Evolutionary conservation across 2,329 filamentous ascomycete species (phyloP).

Genomic region (Fulvia fulva): DNA sequence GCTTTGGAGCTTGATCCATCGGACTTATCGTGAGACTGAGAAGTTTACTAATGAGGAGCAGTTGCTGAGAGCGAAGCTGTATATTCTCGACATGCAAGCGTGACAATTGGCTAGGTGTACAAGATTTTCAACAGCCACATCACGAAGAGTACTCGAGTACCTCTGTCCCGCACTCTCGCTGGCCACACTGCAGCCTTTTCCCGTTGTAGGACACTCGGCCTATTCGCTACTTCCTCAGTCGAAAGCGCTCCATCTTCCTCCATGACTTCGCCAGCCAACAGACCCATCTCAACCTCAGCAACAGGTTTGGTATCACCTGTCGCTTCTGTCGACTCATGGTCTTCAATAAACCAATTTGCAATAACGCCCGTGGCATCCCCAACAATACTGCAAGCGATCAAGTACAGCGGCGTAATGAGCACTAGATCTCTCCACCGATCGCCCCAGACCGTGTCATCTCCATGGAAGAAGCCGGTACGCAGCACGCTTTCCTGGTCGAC

Average conservation of each 20-base stretch:
- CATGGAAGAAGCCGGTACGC: conserved; percentile 33
- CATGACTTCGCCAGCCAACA: conserved; percentile 9
- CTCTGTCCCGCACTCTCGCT: neutral
- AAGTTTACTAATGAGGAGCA: neutral
- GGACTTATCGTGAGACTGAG: conserved; percentile 9
- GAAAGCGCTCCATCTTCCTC: neutral
- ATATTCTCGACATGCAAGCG: neutral
- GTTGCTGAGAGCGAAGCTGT: conserved; percentile 2
- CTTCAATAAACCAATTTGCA: conserved; percentile 37
- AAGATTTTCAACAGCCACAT: neutral
- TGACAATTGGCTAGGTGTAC: neutral
- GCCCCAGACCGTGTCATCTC: conserved; percentile 24
- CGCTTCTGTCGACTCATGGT: neutral
- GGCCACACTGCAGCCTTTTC: neutral
- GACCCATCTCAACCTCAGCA: conserved; percentile 19
- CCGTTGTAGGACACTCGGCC: neutral
- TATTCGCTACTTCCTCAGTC: neutral
- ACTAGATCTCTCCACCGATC: conserved; percentile 37
- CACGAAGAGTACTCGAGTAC: neutral
- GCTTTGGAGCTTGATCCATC: conserved; percentile 2
- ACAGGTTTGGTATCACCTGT: neutral
- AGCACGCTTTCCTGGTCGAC: conserved; percentile 55
- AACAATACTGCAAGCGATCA: conserved; percentile 41
- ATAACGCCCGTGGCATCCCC: conserved; percentile 38
- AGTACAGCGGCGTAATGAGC: conserved; percentile 41